Percentiles rank a stretch among this genome's conserved stretches.
These are phyloP conservation scores for Hygrocybe punicea DNA, from an alignment of 768 basidiomycete species.

Conservation along the genomic window DNA sequence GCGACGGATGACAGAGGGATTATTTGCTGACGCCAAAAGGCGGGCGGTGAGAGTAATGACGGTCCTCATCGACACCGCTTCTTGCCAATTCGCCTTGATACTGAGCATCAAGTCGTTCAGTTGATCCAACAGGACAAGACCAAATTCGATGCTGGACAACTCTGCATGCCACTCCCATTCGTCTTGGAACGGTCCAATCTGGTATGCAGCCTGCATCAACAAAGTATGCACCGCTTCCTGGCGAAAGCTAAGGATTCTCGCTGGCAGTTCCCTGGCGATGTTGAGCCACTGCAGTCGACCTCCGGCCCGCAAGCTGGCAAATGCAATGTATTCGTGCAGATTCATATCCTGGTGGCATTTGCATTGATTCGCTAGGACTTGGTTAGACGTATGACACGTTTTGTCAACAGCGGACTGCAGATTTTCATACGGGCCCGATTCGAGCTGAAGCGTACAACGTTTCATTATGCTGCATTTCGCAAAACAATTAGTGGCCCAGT, in stretches of 20 bases:
- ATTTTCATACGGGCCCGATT: conserved; percentile 27
- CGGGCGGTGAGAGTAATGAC: conserved; percentile 36
- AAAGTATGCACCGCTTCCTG: conserved; percentile 41
- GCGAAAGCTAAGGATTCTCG: conserved; percentile 38
- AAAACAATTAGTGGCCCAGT: conserved; percentile 22
- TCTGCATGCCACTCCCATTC: conserved; percentile 42
- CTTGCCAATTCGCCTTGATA: conserved; percentile 43
- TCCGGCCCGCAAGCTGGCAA: conserved; percentile 46
- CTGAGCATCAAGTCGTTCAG: conserved; percentile 33
- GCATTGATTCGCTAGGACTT: conserved; percentile 40
- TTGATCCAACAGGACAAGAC: conserved; percentile 35
- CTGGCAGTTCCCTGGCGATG: conserved; percentile 45
- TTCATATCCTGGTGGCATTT: conserved; percentile 39
- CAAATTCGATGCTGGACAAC: conserved; percentile 31
- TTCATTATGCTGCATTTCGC: conserved; percentile 18
- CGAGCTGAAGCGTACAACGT: conserved; percentile 32
- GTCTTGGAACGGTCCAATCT: conserved; percentile 34
- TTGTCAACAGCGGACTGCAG: conserved; percentile 36
- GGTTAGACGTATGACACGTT: conserved; percentile 42
- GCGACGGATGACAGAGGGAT: conserved; percentile 10
- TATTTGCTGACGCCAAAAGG: conserved; percentile 28
- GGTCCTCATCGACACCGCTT: conserved; percentile 30
- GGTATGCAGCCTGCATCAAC: conserved; percentile 43
- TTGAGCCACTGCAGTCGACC: conserved; percentile 49
- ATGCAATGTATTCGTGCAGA: conserved; percentile 46